Evolutionary conservation across 73 alveolate genomes (phyloP), one percentile per base, ranked within the genome.

Genomic region (Paramecium octaurelia): DNA sequence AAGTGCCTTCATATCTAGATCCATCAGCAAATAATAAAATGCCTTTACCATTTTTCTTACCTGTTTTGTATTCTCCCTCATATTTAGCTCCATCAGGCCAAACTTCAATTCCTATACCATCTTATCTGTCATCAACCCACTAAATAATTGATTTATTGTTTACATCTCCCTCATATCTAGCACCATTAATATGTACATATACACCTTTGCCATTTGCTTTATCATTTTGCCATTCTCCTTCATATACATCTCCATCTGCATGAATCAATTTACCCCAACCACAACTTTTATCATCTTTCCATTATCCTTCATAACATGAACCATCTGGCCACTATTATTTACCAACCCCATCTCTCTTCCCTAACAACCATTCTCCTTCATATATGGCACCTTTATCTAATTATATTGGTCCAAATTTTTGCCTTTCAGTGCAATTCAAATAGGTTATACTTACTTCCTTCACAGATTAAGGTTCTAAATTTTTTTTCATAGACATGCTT

Each of bases 171-270:
- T 93, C 96, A 83, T 93, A 95, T 38, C 83, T 60, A 43, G 96
- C 96, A 3, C 97, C 97, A 57, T 86, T 92, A 24, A 83, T 46
- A 58, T 92, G 95, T 29, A 43, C 92, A 88, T 95, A 95, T 5
- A 87, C 92, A 6, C 98, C 98, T 77, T 86, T 93, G 29, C 97
- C 98, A 95, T 93, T 93, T 6, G 95, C 95, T 95, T 86, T 87
- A 92, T 95, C 95, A 75, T 93, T 88, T 42, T 54, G 31, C 93
- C 94, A 95, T 73, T 93, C 95, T 24, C 98, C 98, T 75, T 93
- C 95, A 29, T 89, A 89, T 44, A 89, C 75, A 43, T 89, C 94
- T 0, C 94, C 94, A 71, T 89, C 94, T 54, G 92, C 94, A 46
- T 89, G 94, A 38, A 89, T 43, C 10, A 89, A 85, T 48, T 89